A percentile compares a stretch with the other conserved stretches of the same genome.
phyloP scores from a whole-genome alignment of 345 rosid genomes.

The Arabidopsis suecica region DNA sequence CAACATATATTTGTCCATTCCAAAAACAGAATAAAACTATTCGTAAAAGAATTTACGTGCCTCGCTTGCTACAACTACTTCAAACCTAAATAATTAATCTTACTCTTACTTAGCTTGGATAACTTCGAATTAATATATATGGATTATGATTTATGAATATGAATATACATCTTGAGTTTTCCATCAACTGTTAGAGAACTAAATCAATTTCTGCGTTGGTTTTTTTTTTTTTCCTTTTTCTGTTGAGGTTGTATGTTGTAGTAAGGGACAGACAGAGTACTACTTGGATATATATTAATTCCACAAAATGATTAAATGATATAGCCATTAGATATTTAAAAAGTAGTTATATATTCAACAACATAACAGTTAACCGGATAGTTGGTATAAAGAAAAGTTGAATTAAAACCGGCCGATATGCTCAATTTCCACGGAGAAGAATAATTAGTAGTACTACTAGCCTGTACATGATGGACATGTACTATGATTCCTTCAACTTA shows the following conservation, averaged over 20 bases:
- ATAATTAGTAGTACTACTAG: slow-evolving; percentile 17
- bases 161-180: not conserved
- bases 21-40: too few relatives aligned
- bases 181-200: not conserved
- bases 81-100: too few relatives aligned
- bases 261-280: not conserved
- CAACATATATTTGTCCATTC: too few relatives aligned
- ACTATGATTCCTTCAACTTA: slow-evolving; percentile 39
- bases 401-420: slow-evolving; percentile 30
- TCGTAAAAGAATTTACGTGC: too few relatives aligned
- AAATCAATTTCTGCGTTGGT: not conserved
- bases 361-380: slow-evolving; percentile 16
- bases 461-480: slow-evolving; percentile 33
- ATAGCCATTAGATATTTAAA: slow-evolving; percentile 19
- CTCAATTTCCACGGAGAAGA: slow-evolving; percentile 14
- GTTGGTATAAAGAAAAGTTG: not conserved
- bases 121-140: not conserved
- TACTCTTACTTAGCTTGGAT: not conserved
- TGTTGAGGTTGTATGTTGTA: slow-evolving; percentile 7
- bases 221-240: not conserved
- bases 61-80: too few relatives aligned
- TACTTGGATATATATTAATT: slow-evolving; percentile 13
- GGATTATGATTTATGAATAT: not conserved
- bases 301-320: slow-evolving; percentile 3
- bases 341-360: not conserved